These are phyloP conservation scores for Punica granatum DNA, from an alignment of 345 rosid genomes.

Conservation along the genomic window DNA sequence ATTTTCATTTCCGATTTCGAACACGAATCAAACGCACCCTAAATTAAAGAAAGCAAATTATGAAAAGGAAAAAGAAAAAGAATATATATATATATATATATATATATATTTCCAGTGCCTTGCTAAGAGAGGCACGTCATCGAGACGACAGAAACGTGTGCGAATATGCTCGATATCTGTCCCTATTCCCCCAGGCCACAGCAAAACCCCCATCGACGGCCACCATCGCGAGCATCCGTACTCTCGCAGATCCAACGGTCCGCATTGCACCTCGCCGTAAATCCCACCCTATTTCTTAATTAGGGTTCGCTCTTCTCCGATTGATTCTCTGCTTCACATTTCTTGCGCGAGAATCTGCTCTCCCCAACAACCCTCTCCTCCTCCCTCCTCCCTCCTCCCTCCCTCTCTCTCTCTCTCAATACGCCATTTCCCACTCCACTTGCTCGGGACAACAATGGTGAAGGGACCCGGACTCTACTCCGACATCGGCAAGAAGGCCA, in stretches of 20 bases:
- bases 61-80: not conserved
- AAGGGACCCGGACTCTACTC: constrained; percentile 94
- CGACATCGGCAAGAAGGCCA: constrained; percentile 89
- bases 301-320: too few species aligned
- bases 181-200: constrained; percentile 13
- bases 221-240: not conserved
- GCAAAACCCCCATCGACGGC: constrained; percentile 21
- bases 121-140: not conserved
- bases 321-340: too few species aligned
- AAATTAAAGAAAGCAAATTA: not conserved
- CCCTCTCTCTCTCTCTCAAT: not conserved
- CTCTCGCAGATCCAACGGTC: constrained; percentile 19
- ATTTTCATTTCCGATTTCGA: too few species aligned
- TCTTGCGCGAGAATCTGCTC: not conserved
- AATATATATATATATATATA: too few species aligned
- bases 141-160: not conserved
- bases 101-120: too few species aligned
- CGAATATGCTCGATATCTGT: constrained; percentile 17
- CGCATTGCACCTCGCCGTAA: constrained; percentile 5
- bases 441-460: constrained; percentile 40
- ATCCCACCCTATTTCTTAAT: too few species aligned
- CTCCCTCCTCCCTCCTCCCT: not conserved
- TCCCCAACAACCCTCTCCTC: not conserved
- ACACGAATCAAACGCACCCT: too few species aligned
- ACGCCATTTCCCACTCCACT: too few species aligned